Evolutionary conservation across 371 early-diverging fungal species (phyloP).

Genomic region (Entomophthora muscae): DNA sequence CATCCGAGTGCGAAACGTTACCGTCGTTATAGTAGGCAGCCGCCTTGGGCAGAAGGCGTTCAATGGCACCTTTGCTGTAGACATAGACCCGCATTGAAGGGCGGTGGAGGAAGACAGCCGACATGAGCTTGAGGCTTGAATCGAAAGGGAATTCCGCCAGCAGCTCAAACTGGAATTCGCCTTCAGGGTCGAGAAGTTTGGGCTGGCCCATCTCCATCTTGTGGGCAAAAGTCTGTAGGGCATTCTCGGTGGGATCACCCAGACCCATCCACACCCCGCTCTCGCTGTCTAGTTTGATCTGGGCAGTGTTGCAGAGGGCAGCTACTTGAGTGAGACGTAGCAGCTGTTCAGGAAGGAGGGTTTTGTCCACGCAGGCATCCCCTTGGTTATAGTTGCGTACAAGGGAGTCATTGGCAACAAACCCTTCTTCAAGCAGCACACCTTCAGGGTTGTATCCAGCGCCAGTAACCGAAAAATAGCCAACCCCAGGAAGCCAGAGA

Average conservation of each 20-base stretch:
- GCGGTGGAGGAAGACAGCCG: constrained; percentile 49
- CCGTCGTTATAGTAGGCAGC: constrained; percentile 26
- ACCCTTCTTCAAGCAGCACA: constrained; percentile 19
- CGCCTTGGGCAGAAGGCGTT: constrained; percentile 46
- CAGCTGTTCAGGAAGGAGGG: constrained; percentile 25
- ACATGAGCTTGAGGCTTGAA: constrained; percentile 83
- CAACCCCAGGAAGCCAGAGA: constrained; percentile 44
- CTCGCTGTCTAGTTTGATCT: constrained; percentile 33
- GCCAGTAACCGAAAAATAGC: constrained; percentile 35
- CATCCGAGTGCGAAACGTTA: constrained; percentile 18
- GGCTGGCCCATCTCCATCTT: constrained; percentile 42
- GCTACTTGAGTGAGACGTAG: constrained; percentile 17
- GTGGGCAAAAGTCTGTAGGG: constrained; percentile 52
- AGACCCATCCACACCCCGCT: constrained; percentile 45
- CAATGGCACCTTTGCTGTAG: constrained; percentile 50
- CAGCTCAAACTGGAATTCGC: constrained; percentile 24
- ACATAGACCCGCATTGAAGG: constrained; percentile 10
- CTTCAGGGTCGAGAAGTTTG: constrained; percentile 16
- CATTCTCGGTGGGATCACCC: constrained; percentile 73
- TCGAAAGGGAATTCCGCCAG: constrained; percentile 46
- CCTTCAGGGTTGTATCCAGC: constrained; percentile 46
- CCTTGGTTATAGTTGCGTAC: background rate
- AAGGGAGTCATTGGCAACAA: constrained; percentile 6
- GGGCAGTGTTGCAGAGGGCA: constrained; percentile 57
- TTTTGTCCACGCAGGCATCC: constrained; percentile 25